phyloP scores from a whole-genome alignment of 441 rosid species.

The Pelargonium cotyledonis region DNA sequence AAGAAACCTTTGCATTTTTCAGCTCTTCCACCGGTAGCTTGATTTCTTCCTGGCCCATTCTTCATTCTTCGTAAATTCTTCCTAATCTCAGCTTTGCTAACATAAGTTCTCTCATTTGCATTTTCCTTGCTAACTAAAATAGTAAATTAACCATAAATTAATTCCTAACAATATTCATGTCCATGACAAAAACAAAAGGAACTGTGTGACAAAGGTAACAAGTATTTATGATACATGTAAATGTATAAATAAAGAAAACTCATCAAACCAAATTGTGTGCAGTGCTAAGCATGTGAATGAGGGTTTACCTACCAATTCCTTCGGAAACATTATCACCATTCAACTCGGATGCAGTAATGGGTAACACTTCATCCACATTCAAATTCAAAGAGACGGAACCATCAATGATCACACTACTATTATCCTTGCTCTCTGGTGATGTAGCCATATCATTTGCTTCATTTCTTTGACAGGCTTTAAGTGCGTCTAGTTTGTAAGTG shows the following conservation, averaged over 20 bases:
- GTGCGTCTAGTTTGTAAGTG: conserved; percentile 80
- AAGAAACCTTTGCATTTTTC: conserved; percentile 73
- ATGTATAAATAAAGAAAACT: background rate
- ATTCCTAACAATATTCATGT: conserved; percentile 14
- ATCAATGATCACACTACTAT: conserved; percentile 24
- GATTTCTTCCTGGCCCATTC: conserved; percentile 93
- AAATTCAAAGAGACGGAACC: conserved; percentile 25
- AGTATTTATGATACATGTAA: background rate
- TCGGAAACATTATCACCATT: conserved; percentile 24
- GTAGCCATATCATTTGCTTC: conserved; percentile 28
- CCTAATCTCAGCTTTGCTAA: conserved; percentile 64
- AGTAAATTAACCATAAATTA: conserved; percentile 28
- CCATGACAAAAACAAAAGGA: background rate
- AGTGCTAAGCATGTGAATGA: background rate
- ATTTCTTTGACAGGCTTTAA: conserved; percentile 54
- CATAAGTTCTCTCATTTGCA: conserved; percentile 41
- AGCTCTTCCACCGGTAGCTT: conserved; percentile 60
- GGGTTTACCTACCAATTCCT: conserved; percentile 37
- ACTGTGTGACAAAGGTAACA: too few relatives aligned
- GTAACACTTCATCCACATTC: conserved; percentile 25
- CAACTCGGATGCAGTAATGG: conserved; percentile 22
- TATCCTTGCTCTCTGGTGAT: conserved; percentile 21
- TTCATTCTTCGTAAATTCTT: conserved; percentile 61
- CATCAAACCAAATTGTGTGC: conserved; percentile 3
- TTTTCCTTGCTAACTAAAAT: conserved; percentile 52